Evolutionary conservation across 768 basidiomycete species (phyloP).

Genomic region (Pisolithus microcarpus): DNA sequence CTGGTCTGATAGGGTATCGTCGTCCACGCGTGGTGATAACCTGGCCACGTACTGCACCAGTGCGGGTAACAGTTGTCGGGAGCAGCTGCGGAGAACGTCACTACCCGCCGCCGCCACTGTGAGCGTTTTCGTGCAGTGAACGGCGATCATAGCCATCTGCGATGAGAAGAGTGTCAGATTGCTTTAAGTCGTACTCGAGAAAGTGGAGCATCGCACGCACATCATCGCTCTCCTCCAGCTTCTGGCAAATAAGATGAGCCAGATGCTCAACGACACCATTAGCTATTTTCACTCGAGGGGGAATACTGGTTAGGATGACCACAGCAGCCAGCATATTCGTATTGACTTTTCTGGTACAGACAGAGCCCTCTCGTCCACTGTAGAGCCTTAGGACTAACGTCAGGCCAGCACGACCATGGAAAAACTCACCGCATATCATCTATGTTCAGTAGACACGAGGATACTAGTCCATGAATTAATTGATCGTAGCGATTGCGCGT

Average conservation of each 20-base stretch:
- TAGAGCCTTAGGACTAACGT: constrained; percentile 4
- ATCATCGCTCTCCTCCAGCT: constrained; percentile 61
- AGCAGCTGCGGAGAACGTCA: constrained; percentile 61
- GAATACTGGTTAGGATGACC: constrained; percentile 75
- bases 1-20: constrained; percentile 47
- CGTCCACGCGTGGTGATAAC: constrained; percentile 54
- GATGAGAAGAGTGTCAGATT: not conserved
- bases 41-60: constrained; percentile 76
- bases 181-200: not conserved
- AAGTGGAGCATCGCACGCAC: constrained; percentile 34
- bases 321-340: constrained; percentile 85
- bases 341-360: constrained; percentile 78
- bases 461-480: constrained; percentile 74
- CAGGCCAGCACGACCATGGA: constrained; percentile 47
- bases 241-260: constrained; percentile 79
- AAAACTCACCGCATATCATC: constrained; percentile 90
- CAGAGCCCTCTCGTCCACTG: constrained; percentile 74
- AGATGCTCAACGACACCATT: constrained; percentile 73
- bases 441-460: constrained; percentile 75
- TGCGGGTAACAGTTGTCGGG: constrained; percentile 66
- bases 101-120: constrained; percentile 66
- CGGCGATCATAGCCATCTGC: constrained; percentile 76
- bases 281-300: constrained; percentile 59
- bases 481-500: constrained; percentile 48
- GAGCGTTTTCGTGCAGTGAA: constrained; percentile 85